Conservation (phyloP, 768 basidiomycete species). For the Lentinula detonsa region DNA sequence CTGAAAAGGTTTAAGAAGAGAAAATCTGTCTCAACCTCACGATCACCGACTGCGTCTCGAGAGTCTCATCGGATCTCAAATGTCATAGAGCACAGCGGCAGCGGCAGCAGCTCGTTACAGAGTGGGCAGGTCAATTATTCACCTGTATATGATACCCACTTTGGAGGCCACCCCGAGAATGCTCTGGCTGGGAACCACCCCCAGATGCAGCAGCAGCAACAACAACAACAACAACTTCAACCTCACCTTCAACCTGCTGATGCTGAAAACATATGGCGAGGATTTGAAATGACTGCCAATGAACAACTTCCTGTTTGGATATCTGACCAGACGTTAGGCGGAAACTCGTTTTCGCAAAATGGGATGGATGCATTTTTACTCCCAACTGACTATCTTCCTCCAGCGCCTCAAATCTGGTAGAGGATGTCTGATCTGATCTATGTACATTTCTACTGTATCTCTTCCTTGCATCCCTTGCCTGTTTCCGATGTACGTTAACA, state of each 20-base stretch:
- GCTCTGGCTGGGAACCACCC: conserved; percentile 15
- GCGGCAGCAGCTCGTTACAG: conserved; percentile 28
- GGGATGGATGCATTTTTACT: conserved; percentile 85
- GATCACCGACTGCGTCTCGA: conserved; percentile 55
- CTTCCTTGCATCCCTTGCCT: neutral
- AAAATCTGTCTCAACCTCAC: conserved; percentile 44
- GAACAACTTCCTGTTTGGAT: conserved; percentile 85
- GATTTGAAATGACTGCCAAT: conserved; percentile 63
- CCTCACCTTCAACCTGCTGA: conserved; percentile 27
- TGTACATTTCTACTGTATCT: conserved; percentile 1
- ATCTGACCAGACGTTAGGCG: conserved; percentile 77
- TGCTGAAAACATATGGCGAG: conserved; percentile 71
- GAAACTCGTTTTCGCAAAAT: conserved; percentile 67
- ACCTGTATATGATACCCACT: conserved; percentile 48
- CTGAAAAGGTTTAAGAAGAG: conserved; percentile 70
- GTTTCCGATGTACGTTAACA: neutral
- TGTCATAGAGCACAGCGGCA: conserved; percentile 35
- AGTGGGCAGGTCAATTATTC: conserved; percentile 47
- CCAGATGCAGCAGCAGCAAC: conserved; percentile 11
- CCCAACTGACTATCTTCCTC: conserved; percentile 66
- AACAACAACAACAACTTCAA: conserved; percentile 11
- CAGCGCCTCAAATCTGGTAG: conserved; percentile 74
- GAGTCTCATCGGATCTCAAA: conserved; percentile 36
- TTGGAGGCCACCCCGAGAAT: conserved; percentile 20
- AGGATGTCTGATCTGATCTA: conserved; percentile 4